Evolutionary conservation across 345 rosid species (phyloP).

Genomic region (Aquilaria sinensis): DNA sequence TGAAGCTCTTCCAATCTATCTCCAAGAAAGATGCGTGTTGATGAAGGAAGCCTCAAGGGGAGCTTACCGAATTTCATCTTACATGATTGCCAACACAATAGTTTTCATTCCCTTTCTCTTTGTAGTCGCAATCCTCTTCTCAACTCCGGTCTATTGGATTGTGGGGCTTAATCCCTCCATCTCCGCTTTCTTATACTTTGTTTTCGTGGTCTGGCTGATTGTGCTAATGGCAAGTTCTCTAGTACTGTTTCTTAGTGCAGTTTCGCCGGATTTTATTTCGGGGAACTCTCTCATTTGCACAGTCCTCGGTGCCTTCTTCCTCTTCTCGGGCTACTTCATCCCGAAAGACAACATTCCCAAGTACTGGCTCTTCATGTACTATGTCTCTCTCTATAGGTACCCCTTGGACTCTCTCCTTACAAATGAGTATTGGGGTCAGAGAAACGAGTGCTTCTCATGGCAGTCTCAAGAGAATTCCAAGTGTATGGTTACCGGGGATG

Average conservation of each 20-base stretch:
- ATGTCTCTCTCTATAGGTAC: constrained; percentile 72
- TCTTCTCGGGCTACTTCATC: constrained; percentile 89
- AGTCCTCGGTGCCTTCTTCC: constrained; percentile 75
- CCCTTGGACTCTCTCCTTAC: constrained; percentile 71
- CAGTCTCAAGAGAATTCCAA: background rate
- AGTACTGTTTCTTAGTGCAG: constrained; percentile 69
- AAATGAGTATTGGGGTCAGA: constrained; percentile 76
- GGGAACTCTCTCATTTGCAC: constrained; percentile 85
- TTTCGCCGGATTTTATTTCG: constrained; percentile 76
- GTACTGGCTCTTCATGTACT: constrained; percentile 91
- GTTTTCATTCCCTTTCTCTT: constrained; percentile 72
- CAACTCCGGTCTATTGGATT: constrained; percentile 78
- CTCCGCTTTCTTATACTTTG: constrained; percentile 57
- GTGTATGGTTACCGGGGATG: constrained; percentile 65
- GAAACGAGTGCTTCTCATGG: constrained; percentile 61
- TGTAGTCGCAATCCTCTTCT: constrained; percentile 59
- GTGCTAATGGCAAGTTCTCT: constrained; percentile 80
- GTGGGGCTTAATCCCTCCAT: constrained; percentile 77
- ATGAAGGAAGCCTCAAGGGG: constrained; percentile 91
- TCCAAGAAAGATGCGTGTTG: constrained; percentile 71
- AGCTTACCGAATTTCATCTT: constrained; percentile 73
- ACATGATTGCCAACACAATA: constrained; percentile 81
- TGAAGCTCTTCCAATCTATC: constrained; percentile 89
- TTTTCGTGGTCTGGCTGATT: constrained; percentile 70
- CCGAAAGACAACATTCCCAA: constrained; percentile 83